Base-by-base conservation (phyloP, 148 eudicot genomes). In the Fagopyrum tataricum region DNA sequence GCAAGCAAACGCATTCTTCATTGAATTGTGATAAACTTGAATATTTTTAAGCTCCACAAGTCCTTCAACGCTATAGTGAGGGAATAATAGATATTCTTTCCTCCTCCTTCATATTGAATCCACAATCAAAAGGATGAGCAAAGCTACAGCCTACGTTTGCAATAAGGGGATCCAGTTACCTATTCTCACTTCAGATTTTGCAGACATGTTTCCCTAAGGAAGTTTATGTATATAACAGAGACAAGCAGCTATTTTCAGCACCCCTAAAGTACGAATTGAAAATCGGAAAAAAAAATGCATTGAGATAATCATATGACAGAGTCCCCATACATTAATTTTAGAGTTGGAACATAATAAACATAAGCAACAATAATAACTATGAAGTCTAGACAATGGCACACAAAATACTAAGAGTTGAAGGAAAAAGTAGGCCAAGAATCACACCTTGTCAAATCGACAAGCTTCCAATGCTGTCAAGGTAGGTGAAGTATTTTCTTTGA, bases 391-490 rank as follows among this genome's bases (percentile, higher is more conserved):
- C 17, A 64, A 5, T 64, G 69, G 39, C 20, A 64, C 43, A 37
- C n/a, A 64, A 39, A 64, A 31, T n/a, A 31, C 43, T 64, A 59
- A 23, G 31, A 3, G 61, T 26, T 55, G 21, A 55, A 7, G 31
- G 17, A 51, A 14, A 51, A 17, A 51, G 66, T 18, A 24, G 23
- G 39, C 24, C 12, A 2, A 59, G 20, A 59, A 23, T 5, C 44
- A 39, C 76, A 96, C 99, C 97, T 96, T 96, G 78, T 96, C 99
- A 79, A 96, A 92, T 73, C 94, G 91, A 76, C 85, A 88, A 75
- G 89, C 85, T 79, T 96, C 97, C 49, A 96, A 84, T 14, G 81
- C 87, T 23, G 89, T 74, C 82, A 96, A 77, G 39, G 92, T 90
- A 72, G 96, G 82, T 72, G 82, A 59, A 70, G 94, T 83, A 73